Evolutionary conservation across 768 basidiomycete genomes (phyloP).

Genomic region (Lactarius evosmus): DNA sequence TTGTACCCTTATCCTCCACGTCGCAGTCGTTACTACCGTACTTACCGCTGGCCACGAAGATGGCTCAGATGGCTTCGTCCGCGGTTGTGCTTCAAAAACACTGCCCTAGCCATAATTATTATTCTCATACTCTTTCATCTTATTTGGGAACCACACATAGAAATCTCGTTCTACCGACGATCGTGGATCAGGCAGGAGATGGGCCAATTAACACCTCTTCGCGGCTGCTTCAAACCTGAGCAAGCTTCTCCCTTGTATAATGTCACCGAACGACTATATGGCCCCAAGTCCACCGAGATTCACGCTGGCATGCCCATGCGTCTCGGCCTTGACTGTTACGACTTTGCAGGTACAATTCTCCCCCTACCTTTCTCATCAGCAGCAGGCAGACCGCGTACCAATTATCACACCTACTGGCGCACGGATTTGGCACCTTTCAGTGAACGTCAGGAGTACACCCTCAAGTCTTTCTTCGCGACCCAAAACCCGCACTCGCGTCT

Average conservation of each 20-base stretch:
- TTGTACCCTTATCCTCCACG: conserved; percentile 10
- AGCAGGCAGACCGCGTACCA: conserved; percentile 45
- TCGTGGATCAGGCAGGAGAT: conserved; percentile 74
- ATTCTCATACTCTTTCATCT: conserved; percentile 24
- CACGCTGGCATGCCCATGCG: conserved; percentile 78
- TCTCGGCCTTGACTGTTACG: conserved; percentile 86
- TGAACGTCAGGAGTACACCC: conserved; percentile 82
- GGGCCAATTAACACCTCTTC: conserved; percentile 56
- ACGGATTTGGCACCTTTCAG: conserved; percentile 81
- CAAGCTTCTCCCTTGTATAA: conserved; percentile 67
- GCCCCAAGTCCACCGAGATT: conserved; percentile 62
- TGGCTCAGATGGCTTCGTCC: conserved; percentile 9
- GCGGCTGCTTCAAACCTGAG: conserved; percentile 69
- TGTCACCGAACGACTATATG: conserved; percentile 58
- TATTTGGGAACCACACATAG: conserved; percentile 77
- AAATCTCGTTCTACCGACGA: conserved; percentile 73
- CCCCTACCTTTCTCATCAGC: not conserved
- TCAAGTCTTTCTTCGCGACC: conserved; percentile 92
- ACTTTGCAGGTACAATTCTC: conserved; percentile 81
- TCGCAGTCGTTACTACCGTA: not conserved
- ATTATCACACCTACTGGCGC: conserved; percentile 94
- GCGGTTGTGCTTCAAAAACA: conserved; percentile 21
- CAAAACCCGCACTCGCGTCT: conserved; percentile 66
- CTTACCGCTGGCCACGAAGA: not conserved
- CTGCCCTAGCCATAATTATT: conserved; percentile 25